Evolutionary conservation across 768 basidiomycete species (phyloP), one percentile per base, ranked within the genome.

Genomic region (Podaxis sp.): DNA sequence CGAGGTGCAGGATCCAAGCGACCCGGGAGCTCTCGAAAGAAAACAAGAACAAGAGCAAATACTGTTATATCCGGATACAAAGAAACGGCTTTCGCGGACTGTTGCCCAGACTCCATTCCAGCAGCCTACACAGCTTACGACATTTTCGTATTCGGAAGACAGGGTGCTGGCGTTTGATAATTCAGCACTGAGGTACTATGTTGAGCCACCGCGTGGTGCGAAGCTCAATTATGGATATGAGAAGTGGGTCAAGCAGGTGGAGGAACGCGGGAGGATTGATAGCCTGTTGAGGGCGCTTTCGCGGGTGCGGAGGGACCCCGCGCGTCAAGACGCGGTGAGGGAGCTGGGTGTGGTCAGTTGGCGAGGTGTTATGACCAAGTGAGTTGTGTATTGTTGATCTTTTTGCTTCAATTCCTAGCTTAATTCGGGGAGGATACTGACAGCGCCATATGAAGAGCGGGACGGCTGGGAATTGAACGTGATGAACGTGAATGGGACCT

Each of bases 301-400:
- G 53, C 78, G 76, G 54, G 74, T 77, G 60, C 79, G 77, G 57
- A 72, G 69, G 62, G 67, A 76, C 54, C 72, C 74, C 13, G 47
- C 32, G 36, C 55, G 59, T 35, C 61, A 58, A 6, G 67, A 53
- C 14, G 57, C 59, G 2, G 50, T 76, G 18, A 76, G 74, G 25
- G 83, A 82, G 57, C 77, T 88, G 27, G 81, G 78, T 0, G 80
- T 88, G 28, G 77, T 90, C 55, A 76, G 81, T 9, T 95, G 92
- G 92, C 79, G 92, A 67, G 92, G 92, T 10, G 81, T 93, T 55
- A 84, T 93, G 79, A 93, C 93, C 62, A 93, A 87, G 90, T 92
- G 63, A 63, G 76, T 72, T n/a, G 35, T 11, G 11, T 46, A 28
- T 50, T 18, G 23, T 48, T 23, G 7, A 23, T 23, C 13, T 27